Conservation (phyloP, 345 rosid species). For the Cardamine chenopodiifolia region DNA sequence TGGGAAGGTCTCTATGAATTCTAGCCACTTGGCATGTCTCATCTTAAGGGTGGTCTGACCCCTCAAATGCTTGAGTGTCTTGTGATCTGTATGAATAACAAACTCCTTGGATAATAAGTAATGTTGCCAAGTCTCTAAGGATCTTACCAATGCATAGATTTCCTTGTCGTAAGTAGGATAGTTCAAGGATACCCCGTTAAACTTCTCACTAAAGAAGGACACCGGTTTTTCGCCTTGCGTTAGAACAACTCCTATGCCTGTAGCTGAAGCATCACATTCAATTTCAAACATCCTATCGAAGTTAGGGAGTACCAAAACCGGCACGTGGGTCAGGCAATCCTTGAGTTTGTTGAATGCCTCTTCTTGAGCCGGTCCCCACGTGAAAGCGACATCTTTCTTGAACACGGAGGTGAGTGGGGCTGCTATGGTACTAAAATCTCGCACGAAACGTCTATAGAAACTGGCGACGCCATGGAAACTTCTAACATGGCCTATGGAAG, state of each 20-base stretch:
- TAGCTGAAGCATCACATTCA: background rate
- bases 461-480: background rate
- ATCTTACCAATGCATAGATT: background rate
- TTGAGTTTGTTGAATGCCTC: no score
- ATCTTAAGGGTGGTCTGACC: no score
- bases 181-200: rapidly evolving
- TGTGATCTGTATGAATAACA: background rate
- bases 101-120: background rate
- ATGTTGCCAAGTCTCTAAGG: background rate
- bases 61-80: background rate
- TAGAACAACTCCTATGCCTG: background rate
- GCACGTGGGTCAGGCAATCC: background rate
- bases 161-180: background rate
- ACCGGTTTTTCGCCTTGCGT: background rate
- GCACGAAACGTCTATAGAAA: background rate
- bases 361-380: no score
- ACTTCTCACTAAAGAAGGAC: rapidly evolving
- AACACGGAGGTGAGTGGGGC: background rate
- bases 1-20: no score
- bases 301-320: no score
- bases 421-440: no score
- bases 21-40: no score
- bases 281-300: background rate
- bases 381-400: no score
- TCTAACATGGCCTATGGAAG: background rate